Percentiles rank a stretch among this genome's conserved stretches.
Evolutionary conservation across 2,329 filamentous ascomycete genomes (phyloP).

Genomic region (Hypoxylon sp.): DNA sequence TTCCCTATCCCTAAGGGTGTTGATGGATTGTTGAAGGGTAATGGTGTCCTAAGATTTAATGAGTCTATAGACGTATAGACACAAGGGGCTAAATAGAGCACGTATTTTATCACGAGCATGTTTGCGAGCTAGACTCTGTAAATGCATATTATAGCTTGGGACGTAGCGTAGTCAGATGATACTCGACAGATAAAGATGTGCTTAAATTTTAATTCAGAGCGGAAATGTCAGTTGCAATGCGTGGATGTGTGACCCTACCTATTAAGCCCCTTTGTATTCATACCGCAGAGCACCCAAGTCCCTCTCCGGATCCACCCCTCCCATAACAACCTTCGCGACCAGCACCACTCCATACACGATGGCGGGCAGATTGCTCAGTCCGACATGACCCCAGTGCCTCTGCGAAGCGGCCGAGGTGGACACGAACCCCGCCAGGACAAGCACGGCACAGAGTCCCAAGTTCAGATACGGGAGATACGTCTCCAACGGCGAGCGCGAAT

Average conservation of each 20-base stretch:
- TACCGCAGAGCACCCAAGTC: slow-evolving; percentile 71
- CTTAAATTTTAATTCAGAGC: not conserved
- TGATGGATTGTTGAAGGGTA: slow-evolving; percentile 84
- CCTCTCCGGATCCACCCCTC: slow-evolving; percentile 71
- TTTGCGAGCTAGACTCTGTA: no score
- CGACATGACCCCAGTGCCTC: slow-evolving; percentile 47
- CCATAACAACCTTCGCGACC: slow-evolving; percentile 71
- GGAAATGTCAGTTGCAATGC: not conserved
- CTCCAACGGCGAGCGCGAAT: slow-evolving; percentile 58
- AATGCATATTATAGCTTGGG: no score
- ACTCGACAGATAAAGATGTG: slow-evolving; percentile 1
- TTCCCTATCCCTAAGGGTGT: slow-evolving; percentile 79
- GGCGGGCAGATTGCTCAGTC: slow-evolving; percentile 61
- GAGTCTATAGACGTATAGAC: slow-evolving; percentile 80
- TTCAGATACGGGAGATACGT: slow-evolving; percentile 69
- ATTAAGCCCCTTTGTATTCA: slow-evolving; percentile 70
- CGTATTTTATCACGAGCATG: no score
- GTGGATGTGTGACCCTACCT: not conserved
- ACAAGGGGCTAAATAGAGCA: slow-evolving; percentile 6
- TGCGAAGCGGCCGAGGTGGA: slow-evolving; percentile 40
- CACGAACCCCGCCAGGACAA: slow-evolving; percentile 56
- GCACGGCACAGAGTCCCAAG: slow-evolving; percentile 60
- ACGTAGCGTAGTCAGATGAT: no score
- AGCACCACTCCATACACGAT: slow-evolving; percentile 69
- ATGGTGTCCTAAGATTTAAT: slow-evolving; percentile 91